These are phyloP conservation scores for Cyberlindnera maritima DNA, from an alignment of 805 yeast species.

Conservation along the genomic window DNA sequence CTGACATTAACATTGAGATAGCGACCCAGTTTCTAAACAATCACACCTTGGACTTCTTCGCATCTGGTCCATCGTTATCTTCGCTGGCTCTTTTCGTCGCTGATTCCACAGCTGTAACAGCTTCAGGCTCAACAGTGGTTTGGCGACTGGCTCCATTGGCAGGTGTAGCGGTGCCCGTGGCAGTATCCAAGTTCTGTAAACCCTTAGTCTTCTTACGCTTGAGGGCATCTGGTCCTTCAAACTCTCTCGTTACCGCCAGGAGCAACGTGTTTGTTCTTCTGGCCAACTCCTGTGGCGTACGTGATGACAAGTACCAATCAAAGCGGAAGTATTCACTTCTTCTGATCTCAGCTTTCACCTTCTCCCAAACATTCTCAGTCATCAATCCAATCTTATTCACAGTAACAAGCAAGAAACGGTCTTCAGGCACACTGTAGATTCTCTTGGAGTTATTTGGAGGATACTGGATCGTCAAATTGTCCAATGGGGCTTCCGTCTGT, in stretches of 20 bases:
- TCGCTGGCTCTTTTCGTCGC: not conserved
- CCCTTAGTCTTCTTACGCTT: slow-evolving; percentile 42
- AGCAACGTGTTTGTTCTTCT: slow-evolving; percentile 68
- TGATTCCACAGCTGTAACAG: not conserved
- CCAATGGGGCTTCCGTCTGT: slow-evolving; percentile 55
- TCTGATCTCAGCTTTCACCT: slow-evolving; percentile 61
- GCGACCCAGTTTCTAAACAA: not conserved
- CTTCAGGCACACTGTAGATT: slow-evolving; percentile 67
- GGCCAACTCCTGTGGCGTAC: slow-evolving; percentile 69
- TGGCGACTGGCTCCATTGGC: slow-evolving; percentile 29
- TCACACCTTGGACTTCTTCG: slow-evolving; percentile 16
- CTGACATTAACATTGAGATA: not conserved
- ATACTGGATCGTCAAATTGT: slow-evolving; percentile 61
- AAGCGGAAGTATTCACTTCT: slow-evolving; percentile 60
- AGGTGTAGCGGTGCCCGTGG: slow-evolving; percentile 18
- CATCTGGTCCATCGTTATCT: slow-evolving; percentile 10
- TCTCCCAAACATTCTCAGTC: slow-evolving; percentile 57
- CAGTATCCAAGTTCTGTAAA: not conserved
- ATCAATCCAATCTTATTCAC: slow-evolving; percentile 66
- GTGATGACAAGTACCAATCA: slow-evolving; percentile 70
- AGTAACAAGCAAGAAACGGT: slow-evolving; percentile 58
- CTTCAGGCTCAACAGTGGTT: slow-evolving; percentile 30
- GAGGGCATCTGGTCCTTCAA: slow-evolving; percentile 55
- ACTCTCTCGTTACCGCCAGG: slow-evolving; percentile 66
- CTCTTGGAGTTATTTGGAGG: slow-evolving; percentile 84